Percentiles rank a stretch among this genome's conserved stretches.
These are phyloP conservation scores for Hyaloscypha finlandica DNA, from an alignment of 495 filamentous ascomycete genomes.

Conservation along the genomic window DNA sequence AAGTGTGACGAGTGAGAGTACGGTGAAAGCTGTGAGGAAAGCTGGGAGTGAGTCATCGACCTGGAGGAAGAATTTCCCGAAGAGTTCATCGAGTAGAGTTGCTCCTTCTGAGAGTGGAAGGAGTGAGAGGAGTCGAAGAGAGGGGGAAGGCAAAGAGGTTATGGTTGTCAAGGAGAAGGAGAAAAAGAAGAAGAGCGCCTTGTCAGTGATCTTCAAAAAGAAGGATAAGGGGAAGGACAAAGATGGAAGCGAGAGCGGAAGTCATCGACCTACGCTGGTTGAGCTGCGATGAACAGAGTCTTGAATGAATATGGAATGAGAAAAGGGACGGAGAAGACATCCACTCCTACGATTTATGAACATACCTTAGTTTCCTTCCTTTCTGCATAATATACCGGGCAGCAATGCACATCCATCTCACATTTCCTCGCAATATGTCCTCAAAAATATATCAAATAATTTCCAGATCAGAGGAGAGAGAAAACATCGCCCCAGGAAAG, in stretches of 20 bases:
- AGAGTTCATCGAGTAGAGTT: constrained; percentile 12
- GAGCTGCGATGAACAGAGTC: constrained; percentile 16
- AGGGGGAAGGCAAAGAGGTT: constrained; percentile 40
- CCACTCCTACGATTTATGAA: constrained; percentile 11
- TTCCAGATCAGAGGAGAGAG: background rate
- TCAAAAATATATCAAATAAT: background rate
- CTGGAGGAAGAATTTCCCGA: constrained; percentile 6
- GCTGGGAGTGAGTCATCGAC: constrained; percentile 34
- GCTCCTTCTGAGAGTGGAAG: constrained; percentile 27
- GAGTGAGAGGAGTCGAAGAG: constrained; percentile 30
- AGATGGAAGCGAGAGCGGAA: constrained; percentile 24
- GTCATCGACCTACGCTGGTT: constrained; percentile 26
- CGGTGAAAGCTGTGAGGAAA: constrained; percentile 33
- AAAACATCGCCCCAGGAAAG: background rate
- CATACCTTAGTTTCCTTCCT: background rate
- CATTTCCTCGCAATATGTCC: background rate
- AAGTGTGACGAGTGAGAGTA: constrained; percentile 37
- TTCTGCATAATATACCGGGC: background rate
- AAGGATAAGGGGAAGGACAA: constrained; percentile 46
- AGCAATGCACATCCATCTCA: background rate
- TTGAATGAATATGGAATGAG: background rate
- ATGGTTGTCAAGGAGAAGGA: constrained; percentile 29
- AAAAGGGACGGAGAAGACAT: background rate
- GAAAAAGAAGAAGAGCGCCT: constrained; percentile 44
- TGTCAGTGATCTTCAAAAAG: constrained; percentile 50